Evolutionary conservation across 495 filamentous ascomycete genomes (phyloP), one percentile per base, ranked within the genome.

Genomic region (Trichocladium antarcticum): DNA sequence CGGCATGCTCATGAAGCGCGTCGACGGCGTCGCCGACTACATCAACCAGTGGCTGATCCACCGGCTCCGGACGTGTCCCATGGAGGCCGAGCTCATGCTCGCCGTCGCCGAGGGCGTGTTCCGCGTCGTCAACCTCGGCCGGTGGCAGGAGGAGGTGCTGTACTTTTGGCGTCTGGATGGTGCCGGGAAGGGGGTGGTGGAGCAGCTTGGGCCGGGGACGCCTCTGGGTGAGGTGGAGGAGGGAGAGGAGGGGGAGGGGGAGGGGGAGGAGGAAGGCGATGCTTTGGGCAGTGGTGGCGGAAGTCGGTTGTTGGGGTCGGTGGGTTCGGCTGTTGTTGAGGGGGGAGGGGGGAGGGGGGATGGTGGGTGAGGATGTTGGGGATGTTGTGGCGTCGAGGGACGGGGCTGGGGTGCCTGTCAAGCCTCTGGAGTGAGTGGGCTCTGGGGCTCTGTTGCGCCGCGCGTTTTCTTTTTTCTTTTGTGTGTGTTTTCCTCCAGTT

Each of bases 1-100:
- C 49, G 37, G 41, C 38, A 55, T 47, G 3, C 56, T 66, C 17
- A 54, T 68, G 53, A 42, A 50, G n/a, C 55, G 57, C 7, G 60
- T 57, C 4, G 58, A 58, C 7, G 60, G 60, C 48, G 72, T 63
- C 49, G 59, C 43, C 15, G 66, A 70, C 43, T 71, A 58, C 46
- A 67, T 74, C 54, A 73, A 72, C 50, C 61, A 65, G 40, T 74
- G 71, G 71, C 55, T 74, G 5, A 63, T 73, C 24, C 69, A 73
- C 53, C 61, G 66, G 12, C 61, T 74, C 42, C 66, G 70, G 17
- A 54, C 63, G n/a, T 67, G 60, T 7, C 65, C 68, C 1, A 51
- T 73, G 56, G 68, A 73, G 55, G 67, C 60, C 5, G 65, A 69
- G 54, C 58, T 73, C 7, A 52, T 72, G 27, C 62, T 67, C 45